A percentile compares a stretch with the other conserved stretches of the same genome.
Evolutionary conservation across 768 basidiomycete species (phyloP).

Genomic region (Naganishia vaughanmartiniae): DNA sequence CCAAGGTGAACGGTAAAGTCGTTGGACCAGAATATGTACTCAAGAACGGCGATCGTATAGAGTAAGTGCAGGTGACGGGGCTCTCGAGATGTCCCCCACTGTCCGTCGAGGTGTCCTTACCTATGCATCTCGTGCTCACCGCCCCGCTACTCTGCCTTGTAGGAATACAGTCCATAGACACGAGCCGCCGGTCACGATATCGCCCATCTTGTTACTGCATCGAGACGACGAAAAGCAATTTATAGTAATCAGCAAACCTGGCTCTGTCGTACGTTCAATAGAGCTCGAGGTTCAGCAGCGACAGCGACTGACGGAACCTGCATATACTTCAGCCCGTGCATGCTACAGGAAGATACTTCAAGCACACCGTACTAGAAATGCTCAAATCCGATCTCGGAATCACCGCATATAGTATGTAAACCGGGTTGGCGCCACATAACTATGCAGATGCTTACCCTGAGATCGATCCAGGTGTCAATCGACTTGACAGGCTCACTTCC

Average conservation of each 20-base stretch:
- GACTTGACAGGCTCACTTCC: slow-evolving; percentile 88
- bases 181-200: slow-evolving; percentile 88
- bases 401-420: slow-evolving; percentile 73
- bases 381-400: slow-evolving; percentile 79
- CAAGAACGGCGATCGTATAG: slow-evolving; percentile 80
- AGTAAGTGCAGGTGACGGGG: slow-evolving; percentile 64
- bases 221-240: slow-evolving; percentile 77
- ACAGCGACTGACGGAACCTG: not conserved
- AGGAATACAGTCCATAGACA: slow-evolving; percentile 95
- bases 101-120: too few relatives aligned
- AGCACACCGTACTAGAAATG: slow-evolving; percentile 83
- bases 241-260: slow-evolving; percentile 93
- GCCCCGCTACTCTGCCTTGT: not conserved
- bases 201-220: slow-evolving; percentile 72
- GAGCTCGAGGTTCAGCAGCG: not conserved
- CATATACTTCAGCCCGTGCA: slow-evolving; percentile 72
- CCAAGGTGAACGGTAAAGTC: slow-evolving; percentile 86
- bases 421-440: not conserved
- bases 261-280: slow-evolving; percentile 74
- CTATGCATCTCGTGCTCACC: too few relatives aligned
- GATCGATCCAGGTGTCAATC: slow-evolving; percentile 71
- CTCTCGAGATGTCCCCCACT: not conserved
- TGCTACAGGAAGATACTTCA: slow-evolving; percentile 82
- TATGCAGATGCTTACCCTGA: not conserved
- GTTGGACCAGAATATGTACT: slow-evolving; percentile 76